Percentiles rank a stretch among this genome's conserved stretches.
Conservation (phyloP, 768 basidiomycete species). For the Leccinum arenicola region DNA sequence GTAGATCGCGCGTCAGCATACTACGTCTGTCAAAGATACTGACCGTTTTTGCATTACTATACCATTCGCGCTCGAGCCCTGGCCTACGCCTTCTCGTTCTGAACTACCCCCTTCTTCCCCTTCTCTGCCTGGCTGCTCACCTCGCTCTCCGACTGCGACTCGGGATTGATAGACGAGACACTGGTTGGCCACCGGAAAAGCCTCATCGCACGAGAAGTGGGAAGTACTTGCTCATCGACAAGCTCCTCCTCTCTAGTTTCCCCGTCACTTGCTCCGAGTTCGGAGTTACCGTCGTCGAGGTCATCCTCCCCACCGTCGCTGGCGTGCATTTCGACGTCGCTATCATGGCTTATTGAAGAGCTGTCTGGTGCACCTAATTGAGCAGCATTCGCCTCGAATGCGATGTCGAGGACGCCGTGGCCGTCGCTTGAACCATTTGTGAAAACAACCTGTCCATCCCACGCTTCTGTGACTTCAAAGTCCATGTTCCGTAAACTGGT, state of each 20-base stretch:
- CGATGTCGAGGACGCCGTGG: conserved; percentile 55
- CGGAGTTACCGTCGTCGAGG: conserved; percentile 44
- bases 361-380: conserved; percentile 49
- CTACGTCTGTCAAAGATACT: background rate
- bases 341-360: conserved; percentile 47
- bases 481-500: conserved; percentile 35
- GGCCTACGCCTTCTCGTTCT: background rate
- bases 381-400: conserved; percentile 64
- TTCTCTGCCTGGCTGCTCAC: conserved; percentile 9
- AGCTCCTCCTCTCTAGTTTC: conserved; percentile 85
- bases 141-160: conserved; percentile 36
- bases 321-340: conserved; percentile 49
- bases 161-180: conserved; percentile 61
- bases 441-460: conserved; percentile 76
- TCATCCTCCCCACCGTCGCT: conserved; percentile 32
- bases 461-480: conserved; percentile 67
- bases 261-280: conserved; percentile 56
- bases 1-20: background rate
- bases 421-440: conserved; percentile 58
- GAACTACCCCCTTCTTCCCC: conserved; percentile 2
- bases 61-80: background rate
- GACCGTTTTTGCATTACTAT: background rate
- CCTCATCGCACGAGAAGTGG: conserved; percentile 72
- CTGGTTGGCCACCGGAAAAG: conserved; percentile 64
- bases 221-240: conserved; percentile 69